A percentile compares a stretch with the other conserved stretches of the same genome.
Evolutionary conservation across 805 yeast species (phyloP).

Genomic region (Kodamaea laetipori): DNA sequence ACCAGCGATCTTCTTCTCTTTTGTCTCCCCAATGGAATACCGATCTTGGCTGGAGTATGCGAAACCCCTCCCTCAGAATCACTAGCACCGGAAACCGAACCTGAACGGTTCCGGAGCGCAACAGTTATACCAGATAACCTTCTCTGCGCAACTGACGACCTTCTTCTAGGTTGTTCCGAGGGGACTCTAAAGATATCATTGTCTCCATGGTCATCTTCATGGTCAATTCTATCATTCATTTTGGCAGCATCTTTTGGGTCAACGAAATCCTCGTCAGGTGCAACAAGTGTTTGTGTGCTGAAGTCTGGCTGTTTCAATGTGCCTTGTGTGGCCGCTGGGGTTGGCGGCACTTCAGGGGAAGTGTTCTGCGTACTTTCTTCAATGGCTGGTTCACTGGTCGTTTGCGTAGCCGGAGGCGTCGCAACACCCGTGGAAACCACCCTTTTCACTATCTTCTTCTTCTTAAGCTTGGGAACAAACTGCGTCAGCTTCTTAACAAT

Average conservation of each 20-base stretch:
- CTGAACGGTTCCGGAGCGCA: constrained; percentile 27
- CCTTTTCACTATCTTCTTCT: constrained; percentile 20
- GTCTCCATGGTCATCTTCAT: constrained; percentile 19
- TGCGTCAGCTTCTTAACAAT: constrained; percentile 55
- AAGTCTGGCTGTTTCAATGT: constrained; percentile 1
- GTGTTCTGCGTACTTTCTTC: not conserved
- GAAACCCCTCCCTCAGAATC: constrained; percentile 13
- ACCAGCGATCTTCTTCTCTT: constrained; percentile 32
- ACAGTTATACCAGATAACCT: constrained; percentile 39
- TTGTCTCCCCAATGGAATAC: constrained; percentile 38
- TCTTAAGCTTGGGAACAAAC: constrained; percentile 59
- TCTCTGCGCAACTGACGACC: constrained; percentile 35
- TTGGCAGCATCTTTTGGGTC: constrained; percentile 29
- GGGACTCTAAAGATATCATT: constrained; percentile 37
- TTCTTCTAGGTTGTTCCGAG: constrained; percentile 22
- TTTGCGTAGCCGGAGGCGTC: constrained; percentile 23
- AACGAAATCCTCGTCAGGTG: constrained; percentile 21
- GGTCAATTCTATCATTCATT: not conserved
- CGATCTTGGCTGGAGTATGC: constrained; percentile 36
- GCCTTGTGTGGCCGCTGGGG: constrained; percentile 17
- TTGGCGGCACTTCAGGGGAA: not conserved
- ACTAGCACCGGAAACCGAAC: constrained; percentile 30
- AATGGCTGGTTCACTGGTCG: not conserved
- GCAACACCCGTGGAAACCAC: constrained; percentile 14
- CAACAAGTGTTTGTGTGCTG: not conserved